Conservation (phyloP, 2,329 filamentous ascomycete genomes). For the Teratosphaeria viscida region DNA sequence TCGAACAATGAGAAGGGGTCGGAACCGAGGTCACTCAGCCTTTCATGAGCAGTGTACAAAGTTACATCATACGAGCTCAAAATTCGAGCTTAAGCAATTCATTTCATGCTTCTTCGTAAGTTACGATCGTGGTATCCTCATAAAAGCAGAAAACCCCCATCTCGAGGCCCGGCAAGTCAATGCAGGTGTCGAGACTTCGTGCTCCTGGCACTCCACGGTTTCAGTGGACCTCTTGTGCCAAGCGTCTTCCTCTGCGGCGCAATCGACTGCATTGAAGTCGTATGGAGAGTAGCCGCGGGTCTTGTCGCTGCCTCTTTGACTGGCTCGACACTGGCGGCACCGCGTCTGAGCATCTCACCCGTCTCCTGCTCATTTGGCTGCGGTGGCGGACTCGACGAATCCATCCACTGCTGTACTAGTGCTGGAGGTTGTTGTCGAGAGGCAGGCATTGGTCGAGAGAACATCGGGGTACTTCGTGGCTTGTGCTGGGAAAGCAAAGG, state of each 20-base stretch:
- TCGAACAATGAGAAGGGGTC: neutral
- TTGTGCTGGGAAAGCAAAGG: slow-evolving; percentile 8
- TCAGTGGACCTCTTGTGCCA: slow-evolving; percentile 40
- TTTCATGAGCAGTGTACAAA: neutral
- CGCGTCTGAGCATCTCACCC: neutral
- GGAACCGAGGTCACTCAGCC: neutral
- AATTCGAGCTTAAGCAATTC: neutral
- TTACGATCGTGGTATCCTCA: neutral
- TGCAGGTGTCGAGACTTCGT: neutral
- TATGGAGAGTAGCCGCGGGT: slow-evolving; percentile 32
- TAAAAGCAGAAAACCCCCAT: neutral
- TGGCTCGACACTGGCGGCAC: neutral
- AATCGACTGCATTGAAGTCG: slow-evolving; percentile 30
- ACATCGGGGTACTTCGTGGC: slow-evolving; percentile 20
- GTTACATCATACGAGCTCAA: neutral
- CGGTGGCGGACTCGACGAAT: slow-evolving; percentile 34
- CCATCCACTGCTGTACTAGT: slow-evolving; percentile 35
- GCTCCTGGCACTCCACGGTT: slow-evolving; percentile 37
- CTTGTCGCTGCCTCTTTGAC: neutral
- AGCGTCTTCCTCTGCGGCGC: slow-evolving; percentile 35
- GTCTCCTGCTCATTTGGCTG: slow-evolving; percentile 18
- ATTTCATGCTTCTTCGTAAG: neutral
- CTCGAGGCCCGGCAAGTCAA: neutral
- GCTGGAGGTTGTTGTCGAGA: neutral
- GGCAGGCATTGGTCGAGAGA: neutral